Conservation (phyloP, 768 basidiomycete species). For the Lactarius hengduanensis region DNA sequence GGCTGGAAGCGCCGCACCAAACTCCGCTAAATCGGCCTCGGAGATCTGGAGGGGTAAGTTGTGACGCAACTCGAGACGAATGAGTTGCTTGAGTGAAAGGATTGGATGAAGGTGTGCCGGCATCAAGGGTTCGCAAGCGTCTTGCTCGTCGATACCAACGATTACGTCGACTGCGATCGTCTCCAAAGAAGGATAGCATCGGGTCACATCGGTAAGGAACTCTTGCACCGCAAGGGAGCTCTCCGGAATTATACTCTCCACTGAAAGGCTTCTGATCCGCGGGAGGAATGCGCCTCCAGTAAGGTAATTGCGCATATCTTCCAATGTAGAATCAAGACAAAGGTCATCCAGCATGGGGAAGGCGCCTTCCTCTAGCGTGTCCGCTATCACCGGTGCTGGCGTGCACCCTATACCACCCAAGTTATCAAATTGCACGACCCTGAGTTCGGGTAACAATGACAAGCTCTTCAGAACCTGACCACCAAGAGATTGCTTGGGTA, state of each 20-base stretch:
- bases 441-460: conserved; percentile 22
- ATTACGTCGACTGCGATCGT: conserved; percentile 23
- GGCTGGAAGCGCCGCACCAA: conserved; percentile 22
- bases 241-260: conserved; percentile 22
- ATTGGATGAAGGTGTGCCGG: conserved; percentile 21
- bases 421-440: conserved; percentile 23
- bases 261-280: conserved; percentile 16
- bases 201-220: conserved; percentile 21
- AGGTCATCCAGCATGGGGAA: conserved; percentile 26
- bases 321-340: conserved; percentile 24
- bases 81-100: conserved; percentile 25
- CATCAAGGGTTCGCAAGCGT: conserved; percentile 11
- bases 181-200: conserved; percentile 23
- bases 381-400: not conserved
- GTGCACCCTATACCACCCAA: not conserved
- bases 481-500: conserved; percentile 20
- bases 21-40: conserved; percentile 23
- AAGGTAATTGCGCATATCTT: conserved; percentile 25
- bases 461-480: conserved; percentile 12
- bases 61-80: conserved; percentile 27
- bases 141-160: conserved; percentile 13
- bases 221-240: conserved; percentile 8
- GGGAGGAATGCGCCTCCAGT: conserved; percentile 23
- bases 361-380: conserved; percentile 17
- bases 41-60: conserved; percentile 27